phyloP scores from a whole-genome alignment of 2,329 filamentous ascomycete species.

The Fusarium buxicola region DNA sequence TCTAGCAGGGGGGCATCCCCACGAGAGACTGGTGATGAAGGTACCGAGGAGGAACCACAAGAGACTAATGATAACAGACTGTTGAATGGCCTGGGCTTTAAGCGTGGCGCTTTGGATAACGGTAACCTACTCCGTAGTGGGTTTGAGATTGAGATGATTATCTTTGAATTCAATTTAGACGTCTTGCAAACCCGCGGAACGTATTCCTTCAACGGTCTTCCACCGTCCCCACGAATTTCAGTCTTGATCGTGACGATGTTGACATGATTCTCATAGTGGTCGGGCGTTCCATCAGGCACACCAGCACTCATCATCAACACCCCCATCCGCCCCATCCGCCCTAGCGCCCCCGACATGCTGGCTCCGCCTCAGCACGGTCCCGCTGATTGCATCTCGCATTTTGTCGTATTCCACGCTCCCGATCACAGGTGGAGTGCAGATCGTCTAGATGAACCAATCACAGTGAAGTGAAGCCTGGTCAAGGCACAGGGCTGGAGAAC shows the following conservation, averaged over 20 bases:
- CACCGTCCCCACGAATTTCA: not conserved
- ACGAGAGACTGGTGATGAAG: not conserved
- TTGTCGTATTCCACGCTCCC: conserved; percentile 45
- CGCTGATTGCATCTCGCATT: conserved; percentile 45
- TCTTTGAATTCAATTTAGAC: not conserved
- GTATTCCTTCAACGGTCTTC: not conserved
- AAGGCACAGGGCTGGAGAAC: conserved; percentile 27
- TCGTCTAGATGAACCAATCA: conserved; percentile 28
- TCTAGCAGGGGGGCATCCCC: not conserved
- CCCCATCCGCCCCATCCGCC: not conserved
- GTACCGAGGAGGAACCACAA: not conserved
- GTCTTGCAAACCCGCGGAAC: not conserved
- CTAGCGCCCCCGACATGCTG: conserved; percentile 1
- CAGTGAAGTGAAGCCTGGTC: not conserved
- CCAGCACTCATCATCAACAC: no score
- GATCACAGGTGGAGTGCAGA: conserved; percentile 15
- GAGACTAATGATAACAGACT: not conserved
- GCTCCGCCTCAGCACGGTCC: conserved; percentile 31
- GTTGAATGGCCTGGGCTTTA: conserved; percentile 3
- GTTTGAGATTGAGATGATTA: conserved; percentile 2
- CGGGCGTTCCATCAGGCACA: conserved; percentile 2
- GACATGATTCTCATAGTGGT: not conserved
- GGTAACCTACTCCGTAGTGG: not conserved
- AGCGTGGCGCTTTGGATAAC: conserved; percentile 23
- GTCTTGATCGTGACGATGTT: not conserved